Evolutionary conservation across 1,139 yeast species (phyloP), one percentile per base, ranked within the genome.

Genomic region (Chernovozyma sophiae-reginae): DNA sequence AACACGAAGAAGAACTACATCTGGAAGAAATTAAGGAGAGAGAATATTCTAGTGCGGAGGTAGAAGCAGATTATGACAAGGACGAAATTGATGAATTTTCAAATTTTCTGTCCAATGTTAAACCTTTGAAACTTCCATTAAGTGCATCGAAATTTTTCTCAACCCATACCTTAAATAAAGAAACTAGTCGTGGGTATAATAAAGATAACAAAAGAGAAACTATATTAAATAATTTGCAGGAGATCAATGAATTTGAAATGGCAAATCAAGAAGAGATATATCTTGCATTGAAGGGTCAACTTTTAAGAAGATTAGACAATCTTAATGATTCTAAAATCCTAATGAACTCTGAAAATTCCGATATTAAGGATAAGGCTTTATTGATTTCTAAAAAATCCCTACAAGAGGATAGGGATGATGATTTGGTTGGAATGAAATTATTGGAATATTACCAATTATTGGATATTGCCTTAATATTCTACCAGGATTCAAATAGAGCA

Each of bases 401-500:
- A 13, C 58, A 48, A 35, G 43, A 42, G 6, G 42, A 47, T 19
- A 43, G 71, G 29, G 75, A 70, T 44, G 51, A 55, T 26, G 69
- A 64, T 36, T 54, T 70, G 35, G 43, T 67, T n/a, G 53, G 60
- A 25, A 53, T 65, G 38, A 62, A 59, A 43, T 39, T 66, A n/a
- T 50, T 53, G 27, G 52, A 58, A 38, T 59, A 65, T 40, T 67
- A 68, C 44, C 68, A 67, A 37, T 48, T 55, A 25, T 48, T 68
- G 27, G 60, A 66, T 38, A 55, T 52, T 37, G 58, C 68, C 3
- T 47, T 58, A 30, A 46, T 50, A 2, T 69, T 65, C 41, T 69
- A 68, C 42, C 62, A 65, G 35, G 70, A 68, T 35, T 62, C 70
- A 11, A 64, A 68, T 46, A 55, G 58, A 29, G 54, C 53, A 25